phyloP scores from a whole-genome alignment of 352 stramenopile species.

The Phytophthora gonapodyides region DNA sequence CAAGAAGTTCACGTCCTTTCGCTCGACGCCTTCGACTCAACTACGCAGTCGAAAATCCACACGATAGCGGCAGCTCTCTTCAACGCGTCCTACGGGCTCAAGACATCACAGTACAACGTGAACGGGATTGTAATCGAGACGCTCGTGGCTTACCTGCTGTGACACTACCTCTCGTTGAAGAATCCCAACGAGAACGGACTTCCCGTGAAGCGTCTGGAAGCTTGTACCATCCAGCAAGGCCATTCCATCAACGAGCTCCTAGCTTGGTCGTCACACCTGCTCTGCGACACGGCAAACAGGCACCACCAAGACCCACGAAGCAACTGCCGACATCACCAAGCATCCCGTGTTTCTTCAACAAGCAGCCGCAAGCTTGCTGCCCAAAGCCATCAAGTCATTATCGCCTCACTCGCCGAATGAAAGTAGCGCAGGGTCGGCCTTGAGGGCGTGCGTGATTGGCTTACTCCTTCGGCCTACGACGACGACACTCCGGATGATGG shows the following conservation, averaged over 20 bases:
- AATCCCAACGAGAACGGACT: background rate
- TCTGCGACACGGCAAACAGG: background rate
- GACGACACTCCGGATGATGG: too few species aligned
- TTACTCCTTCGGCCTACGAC: too few species aligned
- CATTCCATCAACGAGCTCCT: constrained; percentile 11
- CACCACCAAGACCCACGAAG: background rate
- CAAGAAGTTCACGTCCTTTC: background rate
- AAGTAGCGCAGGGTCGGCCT: too few species aligned
- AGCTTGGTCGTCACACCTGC: constrained; percentile 10
- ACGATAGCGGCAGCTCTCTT: background rate
- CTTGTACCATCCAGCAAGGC: background rate
- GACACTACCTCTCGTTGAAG: constrained; percentile 17
- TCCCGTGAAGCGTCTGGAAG: constrained; percentile 7
- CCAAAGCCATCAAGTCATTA: background rate
- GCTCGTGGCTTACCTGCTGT: constrained; percentile 18
- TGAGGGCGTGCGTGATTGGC: too few species aligned
- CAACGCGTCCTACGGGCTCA: constrained; percentile 1
- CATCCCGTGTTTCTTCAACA: constrained; percentile 3
- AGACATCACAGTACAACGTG: constrained; percentile 9
- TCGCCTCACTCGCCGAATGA: too few species aligned
- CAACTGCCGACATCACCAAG: background rate
- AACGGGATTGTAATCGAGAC: constrained; percentile 13
- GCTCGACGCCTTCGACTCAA: constrained; percentile 1
- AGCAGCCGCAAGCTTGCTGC: constrained; percentile 1
- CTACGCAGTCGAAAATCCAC: constrained; percentile 13